Percentiles rank a stretch among this genome's conserved stretches.
Evolutionary conservation across 1,139 yeast species (phyloP).

Genomic region (Zygosaccharomyces pseudobailii): DNA sequence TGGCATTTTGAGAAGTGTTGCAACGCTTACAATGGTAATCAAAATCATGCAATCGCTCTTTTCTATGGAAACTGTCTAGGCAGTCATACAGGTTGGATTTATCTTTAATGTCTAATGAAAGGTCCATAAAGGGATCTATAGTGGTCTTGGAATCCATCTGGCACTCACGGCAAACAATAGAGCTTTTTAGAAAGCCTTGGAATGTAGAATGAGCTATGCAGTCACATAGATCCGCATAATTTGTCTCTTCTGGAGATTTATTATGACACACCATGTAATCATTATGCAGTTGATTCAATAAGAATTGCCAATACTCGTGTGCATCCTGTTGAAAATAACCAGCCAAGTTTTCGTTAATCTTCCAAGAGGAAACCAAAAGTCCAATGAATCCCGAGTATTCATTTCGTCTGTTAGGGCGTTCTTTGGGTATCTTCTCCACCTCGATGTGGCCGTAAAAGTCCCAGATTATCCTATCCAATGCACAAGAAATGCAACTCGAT

Average conservation of each 20-base stretch:
- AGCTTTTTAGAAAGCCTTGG: conserved; percentile 67
- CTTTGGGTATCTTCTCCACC: background rate
- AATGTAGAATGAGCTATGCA: conserved; percentile 82
- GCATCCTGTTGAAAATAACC: conserved; percentile 98
- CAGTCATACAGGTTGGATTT: conserved; percentile 52
- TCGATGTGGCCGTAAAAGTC: conserved; percentile 38
- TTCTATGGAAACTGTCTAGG: conserved; percentile 66
- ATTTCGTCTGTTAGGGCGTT: conserved; percentile 38
- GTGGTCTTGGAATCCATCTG: conserved; percentile 54
- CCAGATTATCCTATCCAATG: conserved; percentile 70
- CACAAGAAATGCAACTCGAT: conserved; percentile 66
- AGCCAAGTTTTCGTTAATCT: conserved; percentile 73
- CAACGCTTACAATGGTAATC: conserved; percentile 69
- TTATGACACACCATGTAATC: conserved; percentile 31
- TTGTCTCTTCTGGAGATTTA: conserved; percentile 19
- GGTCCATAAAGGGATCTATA: conserved; percentile 84
- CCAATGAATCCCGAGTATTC: conserved; percentile 27
- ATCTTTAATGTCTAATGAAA: conserved; percentile 66
- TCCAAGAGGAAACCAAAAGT: conserved; percentile 77
- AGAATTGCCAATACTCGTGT: conserved; percentile 92
- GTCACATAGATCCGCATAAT: conserved; percentile 41
- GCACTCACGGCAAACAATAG: conserved; percentile 72
- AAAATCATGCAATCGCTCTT: conserved; percentile 66
- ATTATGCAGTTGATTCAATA: conserved; percentile 76
- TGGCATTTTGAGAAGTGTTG: conserved; percentile 55